Evolutionary conservation across 306 rosid species (phyloP), one percentile per base, ranked within the genome.

Genomic region (Citrullus colocynthis): DNA sequence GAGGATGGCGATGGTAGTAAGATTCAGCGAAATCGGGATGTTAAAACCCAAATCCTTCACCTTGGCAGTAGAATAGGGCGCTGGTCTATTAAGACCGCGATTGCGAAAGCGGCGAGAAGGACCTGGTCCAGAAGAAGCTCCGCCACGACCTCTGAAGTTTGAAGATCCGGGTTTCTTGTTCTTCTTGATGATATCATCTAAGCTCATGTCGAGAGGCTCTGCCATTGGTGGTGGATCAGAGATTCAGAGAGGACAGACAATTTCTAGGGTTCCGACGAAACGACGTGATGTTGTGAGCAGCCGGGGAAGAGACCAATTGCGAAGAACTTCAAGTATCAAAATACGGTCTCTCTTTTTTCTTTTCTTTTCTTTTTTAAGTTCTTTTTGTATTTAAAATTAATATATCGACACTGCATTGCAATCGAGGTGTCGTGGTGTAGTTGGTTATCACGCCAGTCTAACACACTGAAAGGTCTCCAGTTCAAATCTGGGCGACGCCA

Each of bases 401-500:
- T 45, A 2, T 10, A 45, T 45, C 2, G 9, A 7, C 45, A 6
- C 0, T 9, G 0, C 1, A 42, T 1, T 42, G 0, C 45, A 41
- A 1, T 0, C 0, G 3, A 44, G 74, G 70, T 61, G 63, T 87
- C 88, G 88, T 87, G 90, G 90, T 83, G 90, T 87, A 83, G 90
- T 84, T 91, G 96, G 97, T 93, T 89, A 89, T 91, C 96, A 93
- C 92, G 93, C 91, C 86, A 95, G 92, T 92, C 93, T 95, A 94
- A 91, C 93, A 91, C 96, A 90, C 93, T 90, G 95, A 83, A 83
- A 78, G 84, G 86, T 85, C 85, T 85, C 85, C 81, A 82, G 86
- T 83, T 82, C 82, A 82, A 87, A 6, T 37, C 83, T 75, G 80
- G 76, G 73, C 78, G 78, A 78, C 44, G 82, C 59, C 83, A 52